A percentile compares a stretch with the other conserved stretches of the same genome.
Conservation (phyloP, 805 yeast species). For the Lachancea meyersii region DNA sequence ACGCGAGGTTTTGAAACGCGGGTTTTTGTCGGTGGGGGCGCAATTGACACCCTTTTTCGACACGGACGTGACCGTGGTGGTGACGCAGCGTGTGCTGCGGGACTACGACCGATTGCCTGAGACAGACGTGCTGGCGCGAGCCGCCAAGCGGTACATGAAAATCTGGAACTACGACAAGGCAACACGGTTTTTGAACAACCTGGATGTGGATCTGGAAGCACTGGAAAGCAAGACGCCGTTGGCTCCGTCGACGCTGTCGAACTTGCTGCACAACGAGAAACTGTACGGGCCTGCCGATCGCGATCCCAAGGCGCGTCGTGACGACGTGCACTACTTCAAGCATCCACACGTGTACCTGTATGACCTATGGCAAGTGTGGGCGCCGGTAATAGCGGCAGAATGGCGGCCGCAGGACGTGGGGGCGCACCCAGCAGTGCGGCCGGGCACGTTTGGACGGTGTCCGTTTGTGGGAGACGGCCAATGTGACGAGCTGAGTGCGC, state of each 20-base stretch:
- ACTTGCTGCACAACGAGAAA: conserved; percentile 76
- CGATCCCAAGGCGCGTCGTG: conserved; percentile 78
- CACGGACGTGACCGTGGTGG: conserved; percentile 63
- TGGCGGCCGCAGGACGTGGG: conserved; percentile 47
- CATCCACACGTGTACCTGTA: conserved; percentile 70
- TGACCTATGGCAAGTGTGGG: conserved; percentile 68
- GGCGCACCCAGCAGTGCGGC: conserved; percentile 31
- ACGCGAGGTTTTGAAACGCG: conserved; percentile 27
- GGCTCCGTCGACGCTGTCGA: conserved; percentile 40
- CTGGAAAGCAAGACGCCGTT: conserved; percentile 22
- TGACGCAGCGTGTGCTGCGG: conserved; percentile 54
- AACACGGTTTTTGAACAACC: conserved; percentile 63
- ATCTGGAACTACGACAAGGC: conserved; percentile 89
- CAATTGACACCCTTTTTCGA: conserved; percentile 55
- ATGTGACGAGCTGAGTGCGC: conserved; percentile 26
- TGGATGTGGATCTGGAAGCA: conserved; percentile 41
- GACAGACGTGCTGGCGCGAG: conserved; percentile 61
- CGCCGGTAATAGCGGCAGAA: conserved; percentile 79
- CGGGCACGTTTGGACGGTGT: conserved; percentile 55
- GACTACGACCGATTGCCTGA: conserved; percentile 38
- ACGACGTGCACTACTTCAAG: conserved; percentile 76
- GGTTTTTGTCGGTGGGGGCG: conserved; percentile 44
- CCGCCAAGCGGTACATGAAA: conserved; percentile 53
- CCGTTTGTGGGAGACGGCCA: conserved; percentile 64
- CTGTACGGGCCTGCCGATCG: conserved; percentile 81